Conservation (phyloP, 169 alveolate species). For the Cryptosporidium parvum region DNA sequence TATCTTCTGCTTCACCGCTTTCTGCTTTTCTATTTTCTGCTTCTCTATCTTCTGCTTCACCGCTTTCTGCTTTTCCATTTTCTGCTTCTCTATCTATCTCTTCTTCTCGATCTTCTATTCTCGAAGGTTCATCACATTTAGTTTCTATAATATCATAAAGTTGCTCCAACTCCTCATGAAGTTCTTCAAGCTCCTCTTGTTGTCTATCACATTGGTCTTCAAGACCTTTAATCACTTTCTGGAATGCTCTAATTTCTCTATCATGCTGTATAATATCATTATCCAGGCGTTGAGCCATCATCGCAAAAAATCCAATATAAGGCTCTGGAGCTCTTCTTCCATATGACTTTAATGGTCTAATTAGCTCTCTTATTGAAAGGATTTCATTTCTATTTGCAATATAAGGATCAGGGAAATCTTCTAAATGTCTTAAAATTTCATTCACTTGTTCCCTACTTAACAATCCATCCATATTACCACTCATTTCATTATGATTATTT, state of each 20-base stretch:
- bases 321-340: conserved; percentile 76
- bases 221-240: conserved; percentile 57
- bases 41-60: too few relatives aligned
- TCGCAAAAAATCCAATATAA: conserved; percentile 62
- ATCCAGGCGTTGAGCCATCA: conserved; percentile 44
- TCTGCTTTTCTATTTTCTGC: too few relatives aligned
- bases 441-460: conserved; percentile 66
- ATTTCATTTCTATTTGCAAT: conserved; percentile 56
- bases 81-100: background rate
- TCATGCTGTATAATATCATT: conserved; percentile 62
- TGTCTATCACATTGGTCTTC: conserved; percentile 91
- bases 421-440: conserved; percentile 27
- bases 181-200: conserved; percentile 89
- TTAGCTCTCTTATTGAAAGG: conserved; percentile 55
- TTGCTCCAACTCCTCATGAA: conserved; percentile 88
- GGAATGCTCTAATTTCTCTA: conserved; percentile 74
- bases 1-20: background rate
- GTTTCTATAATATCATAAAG: conserved; percentile 52
- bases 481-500: background rate
- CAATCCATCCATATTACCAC: background rate
- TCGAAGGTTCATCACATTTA: background rate
- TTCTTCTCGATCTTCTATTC: background rate
- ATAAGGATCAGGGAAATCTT: conserved; percentile 55
- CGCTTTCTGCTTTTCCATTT: too few relatives aligned
- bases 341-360: conserved; percentile 62